Percentiles rank a stretch among this genome's conserved stretches.
phyloP scores from a whole-genome alignment of 140 eudicot species.

The Senecio squalidus region DNA sequence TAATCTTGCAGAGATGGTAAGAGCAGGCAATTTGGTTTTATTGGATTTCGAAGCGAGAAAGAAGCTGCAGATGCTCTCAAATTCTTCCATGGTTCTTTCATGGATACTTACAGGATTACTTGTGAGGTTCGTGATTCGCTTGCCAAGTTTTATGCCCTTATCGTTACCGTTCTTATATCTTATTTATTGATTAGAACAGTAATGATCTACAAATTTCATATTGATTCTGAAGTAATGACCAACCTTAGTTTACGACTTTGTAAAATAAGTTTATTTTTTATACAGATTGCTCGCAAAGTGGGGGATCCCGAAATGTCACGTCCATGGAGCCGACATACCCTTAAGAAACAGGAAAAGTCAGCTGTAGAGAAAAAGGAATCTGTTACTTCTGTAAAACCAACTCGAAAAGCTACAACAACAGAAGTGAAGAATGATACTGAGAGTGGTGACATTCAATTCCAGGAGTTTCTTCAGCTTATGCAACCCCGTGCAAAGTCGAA shows the following conservation, averaged over 20 bases:
- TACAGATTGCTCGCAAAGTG: slow-evolving; percentile 75
- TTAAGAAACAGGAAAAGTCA: slow-evolving; percentile 52
- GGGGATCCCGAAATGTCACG: slow-evolving; percentile 84
- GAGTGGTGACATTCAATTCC: slow-evolving; percentile 59
- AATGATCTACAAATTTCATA: no score
- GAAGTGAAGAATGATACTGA: slow-evolving; percentile 29
- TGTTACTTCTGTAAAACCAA: slow-evolving; percentile 14
- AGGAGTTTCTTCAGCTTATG: slow-evolving; percentile 86
- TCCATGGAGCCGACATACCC: slow-evolving; percentile 85
- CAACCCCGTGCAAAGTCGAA: slow-evolving; percentile 80
- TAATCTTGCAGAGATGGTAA: slow-evolving; percentile 75
- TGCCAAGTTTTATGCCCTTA: not conserved
- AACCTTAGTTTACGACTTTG: not conserved
- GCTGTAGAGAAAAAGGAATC: slow-evolving; percentile 37
- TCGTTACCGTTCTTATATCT: not conserved
- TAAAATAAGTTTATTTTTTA: slow-evolving; percentile 1
- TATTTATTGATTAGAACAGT: not conserved
- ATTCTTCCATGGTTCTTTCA: slow-evolving; percentile 68
- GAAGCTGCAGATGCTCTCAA: slow-evolving; percentile 86
- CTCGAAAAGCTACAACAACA: slow-evolving; percentile 1
- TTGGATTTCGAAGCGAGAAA: slow-evolving; percentile 73
- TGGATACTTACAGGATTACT: slow-evolving; percentile 70
- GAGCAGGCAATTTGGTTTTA: slow-evolving; percentile 95
- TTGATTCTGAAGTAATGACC: not conserved
- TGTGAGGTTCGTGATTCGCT: slow-evolving; percentile 63